Evolutionary conservation across 345 rosid genomes (phyloP).

Genomic region (Acer saccharum): DNA sequence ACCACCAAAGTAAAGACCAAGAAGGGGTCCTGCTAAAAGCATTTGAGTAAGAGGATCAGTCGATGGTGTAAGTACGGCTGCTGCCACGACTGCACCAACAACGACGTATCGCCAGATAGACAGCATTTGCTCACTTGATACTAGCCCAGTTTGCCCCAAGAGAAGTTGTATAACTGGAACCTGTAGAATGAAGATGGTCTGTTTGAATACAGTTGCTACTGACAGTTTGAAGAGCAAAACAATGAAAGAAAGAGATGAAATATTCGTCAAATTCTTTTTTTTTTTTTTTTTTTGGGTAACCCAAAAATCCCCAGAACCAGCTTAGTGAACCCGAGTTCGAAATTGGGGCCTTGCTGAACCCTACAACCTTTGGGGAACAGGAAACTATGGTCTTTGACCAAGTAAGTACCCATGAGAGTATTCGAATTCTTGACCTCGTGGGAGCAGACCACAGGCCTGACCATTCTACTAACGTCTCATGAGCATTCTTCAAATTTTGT

Average conservation of each 20-base stretch:
- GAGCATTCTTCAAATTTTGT: no score
- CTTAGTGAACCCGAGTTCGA: no score
- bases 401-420: no score
- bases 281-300: no score
- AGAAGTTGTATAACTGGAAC: slow-evolving; percentile 97
- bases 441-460: no score
- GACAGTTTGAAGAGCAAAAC: neutral
- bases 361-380: no score
- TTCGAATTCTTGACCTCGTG: no score
- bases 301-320: no score
- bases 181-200: slow-evolving; percentile 33
- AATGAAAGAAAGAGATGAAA: neutral
- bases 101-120: slow-evolving; percentile 97
- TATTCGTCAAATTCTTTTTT: neutral
- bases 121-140: slow-evolving; percentile 90
- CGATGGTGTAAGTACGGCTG: slow-evolving; percentile 94
- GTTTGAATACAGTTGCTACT: neutral
- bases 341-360: no score
- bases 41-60: slow-evolving; percentile 96
- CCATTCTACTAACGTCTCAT: no score
- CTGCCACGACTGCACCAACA: slow-evolving; percentile 90
- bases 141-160: slow-evolving; percentile 88
- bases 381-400: no score
- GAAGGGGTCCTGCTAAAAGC: slow-evolving; percentile 87
- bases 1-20: slow-evolving; percentile 93